Conservation (phyloP, 305 asterid genomes). For the Rubia tinctorum region DNA sequence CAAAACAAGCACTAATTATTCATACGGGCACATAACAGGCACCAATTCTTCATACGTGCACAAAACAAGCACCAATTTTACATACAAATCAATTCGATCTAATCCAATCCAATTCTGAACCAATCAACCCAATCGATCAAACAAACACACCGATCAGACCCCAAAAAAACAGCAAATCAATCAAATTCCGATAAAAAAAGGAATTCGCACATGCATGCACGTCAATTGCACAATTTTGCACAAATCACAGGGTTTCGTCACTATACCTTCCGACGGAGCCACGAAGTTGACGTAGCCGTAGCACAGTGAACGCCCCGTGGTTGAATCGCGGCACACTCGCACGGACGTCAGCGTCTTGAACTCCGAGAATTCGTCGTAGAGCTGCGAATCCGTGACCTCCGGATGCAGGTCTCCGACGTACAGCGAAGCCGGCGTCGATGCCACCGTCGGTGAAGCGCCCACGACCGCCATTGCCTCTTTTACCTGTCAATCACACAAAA, state of each 20-base stretch:
- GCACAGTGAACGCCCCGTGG: conserved; percentile 73
- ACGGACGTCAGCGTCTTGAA: conserved; percentile 56
- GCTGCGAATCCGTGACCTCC: conserved; percentile 54
- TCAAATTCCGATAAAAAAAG: conserved; percentile 5
- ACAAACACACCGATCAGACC: conserved; percentile 8
- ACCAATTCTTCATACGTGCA: background rate
- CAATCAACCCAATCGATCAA: background rate
- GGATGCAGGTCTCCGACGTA: conserved; percentile 80
- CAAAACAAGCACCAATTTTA: too few species aligned
- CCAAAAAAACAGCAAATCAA: background rate
- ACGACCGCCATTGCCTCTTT: conserved; percentile 46
- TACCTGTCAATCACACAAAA: background rate
- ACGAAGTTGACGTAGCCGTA: conserved; percentile 81
- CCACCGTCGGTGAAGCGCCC: conserved; percentile 31
- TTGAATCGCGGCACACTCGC: conserved; percentile 72
- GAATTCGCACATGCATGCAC: conserved; percentile 15
- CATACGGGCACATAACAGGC: background rate
- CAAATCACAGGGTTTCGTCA: background rate
- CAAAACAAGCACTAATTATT: background rate
- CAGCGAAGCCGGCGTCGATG: conserved; percentile 54
- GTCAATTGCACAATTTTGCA: background rate
- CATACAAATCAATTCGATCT: background rate
- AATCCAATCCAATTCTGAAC: conserved; percentile 18
- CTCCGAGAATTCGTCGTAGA: conserved; percentile 64
- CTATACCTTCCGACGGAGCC: conserved; percentile 67